Evolutionary conservation across 306 rosid species (phyloP).

Genomic region (Casuarina equisetifolia): DNA sequence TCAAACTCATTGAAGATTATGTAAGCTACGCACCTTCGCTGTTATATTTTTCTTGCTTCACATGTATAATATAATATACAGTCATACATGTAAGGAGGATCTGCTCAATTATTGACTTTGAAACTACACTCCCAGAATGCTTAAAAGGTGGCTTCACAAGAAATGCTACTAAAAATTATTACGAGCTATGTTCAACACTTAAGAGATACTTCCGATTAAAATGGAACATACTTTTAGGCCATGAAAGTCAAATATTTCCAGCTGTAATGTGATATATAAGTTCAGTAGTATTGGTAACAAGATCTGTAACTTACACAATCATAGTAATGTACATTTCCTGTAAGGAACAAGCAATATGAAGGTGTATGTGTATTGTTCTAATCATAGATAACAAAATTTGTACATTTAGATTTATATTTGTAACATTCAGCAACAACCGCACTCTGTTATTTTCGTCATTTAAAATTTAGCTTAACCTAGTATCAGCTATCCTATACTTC

Average conservation of each 20-base stretch:
- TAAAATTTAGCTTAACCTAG: neutral
- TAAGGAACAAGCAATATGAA: neutral
- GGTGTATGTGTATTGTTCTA: neutral
- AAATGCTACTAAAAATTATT: conserved; percentile 8
- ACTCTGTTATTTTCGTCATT: neutral
- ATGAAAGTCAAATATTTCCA: conserved; percentile 1
- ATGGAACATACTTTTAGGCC: neutral
- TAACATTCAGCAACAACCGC: conserved; percentile 5
- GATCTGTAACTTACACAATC: neutral
- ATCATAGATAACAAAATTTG: neutral
- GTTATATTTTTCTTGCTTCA: conserved; percentile 6
- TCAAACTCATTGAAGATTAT: neutral
- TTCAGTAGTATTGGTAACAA: neutral
- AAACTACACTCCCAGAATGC: neutral
- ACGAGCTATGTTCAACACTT: neutral
- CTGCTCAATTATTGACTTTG: neutral
- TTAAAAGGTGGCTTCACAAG: conserved; percentile 6
- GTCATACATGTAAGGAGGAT: neutral
- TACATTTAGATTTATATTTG: neutral
- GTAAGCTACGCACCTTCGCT: neutral
- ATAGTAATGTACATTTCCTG: neutral
- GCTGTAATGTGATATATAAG: neutral
- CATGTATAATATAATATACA: conserved; percentile 1
- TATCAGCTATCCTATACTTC: neutral
- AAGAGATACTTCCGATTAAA: neutral